These are phyloP conservation scores for Skeletonema tropicum DNA, from an alignment of 108 stramenopile species.

Conservation along the genomic window DNA sequence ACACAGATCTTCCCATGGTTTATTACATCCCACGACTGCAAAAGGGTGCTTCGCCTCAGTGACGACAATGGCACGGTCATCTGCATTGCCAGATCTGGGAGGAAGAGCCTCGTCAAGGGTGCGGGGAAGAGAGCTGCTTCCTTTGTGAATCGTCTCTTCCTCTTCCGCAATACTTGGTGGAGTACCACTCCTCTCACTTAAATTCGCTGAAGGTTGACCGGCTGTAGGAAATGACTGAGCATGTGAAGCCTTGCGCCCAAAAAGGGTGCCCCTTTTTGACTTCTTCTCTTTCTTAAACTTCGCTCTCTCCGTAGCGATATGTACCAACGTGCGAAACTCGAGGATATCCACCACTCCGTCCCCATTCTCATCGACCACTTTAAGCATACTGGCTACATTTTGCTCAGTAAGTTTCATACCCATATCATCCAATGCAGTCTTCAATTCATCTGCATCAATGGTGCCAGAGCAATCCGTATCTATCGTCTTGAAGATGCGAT, in stretches of 20 bases:
- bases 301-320: conserved; percentile 7
- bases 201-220: neutral
- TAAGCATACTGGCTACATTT: conserved; percentile 15
- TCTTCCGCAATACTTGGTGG: neutral
- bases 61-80: conserved; percentile 35
- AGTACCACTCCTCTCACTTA: neutral
- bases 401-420: conserved; percentile 27
- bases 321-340: conserved; percentile 26
- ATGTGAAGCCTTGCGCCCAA: neutral
- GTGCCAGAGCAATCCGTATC: conserved; percentile 35
- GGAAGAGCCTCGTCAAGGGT: neutral
- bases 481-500: conserved; percentile 37
- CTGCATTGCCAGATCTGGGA: neutral
- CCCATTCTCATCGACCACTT: conserved; percentile 28
- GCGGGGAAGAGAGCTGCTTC: neutral
- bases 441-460: conserved; percentile 46
- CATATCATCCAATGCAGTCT: conserved; percentile 24
- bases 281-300: conserved; percentile 1
- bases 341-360: conserved; percentile 35
- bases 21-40: conserved; percentile 36
- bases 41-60: conserved; percentile 20
- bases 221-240: neutral
- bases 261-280: neutral
- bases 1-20: conserved; percentile 38
- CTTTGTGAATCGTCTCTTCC: neutral